phyloP scores from a whole-genome alignment of 495 filamentous ascomycete species.

The Cercophora sp. region DNA sequence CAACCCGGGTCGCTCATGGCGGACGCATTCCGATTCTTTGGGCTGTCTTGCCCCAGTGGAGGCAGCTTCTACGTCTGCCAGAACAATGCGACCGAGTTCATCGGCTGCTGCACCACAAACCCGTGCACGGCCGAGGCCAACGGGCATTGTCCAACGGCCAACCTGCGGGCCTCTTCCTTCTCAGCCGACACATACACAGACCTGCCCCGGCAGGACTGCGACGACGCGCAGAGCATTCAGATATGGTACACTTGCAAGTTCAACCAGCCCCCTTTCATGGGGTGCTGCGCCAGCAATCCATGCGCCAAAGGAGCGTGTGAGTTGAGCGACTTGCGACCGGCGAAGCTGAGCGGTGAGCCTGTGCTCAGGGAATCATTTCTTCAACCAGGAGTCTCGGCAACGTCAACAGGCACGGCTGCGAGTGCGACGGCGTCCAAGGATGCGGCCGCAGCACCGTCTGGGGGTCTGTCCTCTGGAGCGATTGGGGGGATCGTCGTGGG shows the following conservation, averaged over 20 bases:
- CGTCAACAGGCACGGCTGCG: too few relatives aligned
- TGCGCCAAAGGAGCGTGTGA: conserved; percentile 25
- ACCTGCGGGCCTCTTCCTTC: conserved; percentile 24
- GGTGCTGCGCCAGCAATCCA: conserved; percentile 30
- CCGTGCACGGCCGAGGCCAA: conserved; percentile 27
- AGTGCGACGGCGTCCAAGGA: too few relatives aligned
- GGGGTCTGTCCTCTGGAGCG: too few relatives aligned
- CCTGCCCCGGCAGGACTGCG: conserved; percentile 23
- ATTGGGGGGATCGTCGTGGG: too few relatives aligned
- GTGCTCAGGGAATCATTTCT: too few relatives aligned
- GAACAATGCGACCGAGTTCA: conserved; percentile 19
- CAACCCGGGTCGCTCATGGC: too few relatives aligned
- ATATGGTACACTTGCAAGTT: conserved; percentile 30
- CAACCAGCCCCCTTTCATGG: conserved; percentile 28
- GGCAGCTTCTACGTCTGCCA: conserved; percentile 31
- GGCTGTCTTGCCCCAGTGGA: conserved; percentile 26
- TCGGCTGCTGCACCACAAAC: conserved; percentile 33
- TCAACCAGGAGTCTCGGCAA: too few relatives aligned
- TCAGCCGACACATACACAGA: conserved; percentile 11
- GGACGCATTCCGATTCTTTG: too few relatives aligned
- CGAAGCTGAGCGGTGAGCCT: conserved; percentile 13
- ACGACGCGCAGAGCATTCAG: too few relatives aligned
- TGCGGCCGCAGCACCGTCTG: too few relatives aligned
- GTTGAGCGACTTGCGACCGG: conserved; percentile 22
- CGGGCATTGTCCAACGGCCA: conserved; percentile 19